phyloP scores from a whole-genome alignment of 2,329 filamentous ascomycete genomes.

The Penicillium sp. region DNA sequence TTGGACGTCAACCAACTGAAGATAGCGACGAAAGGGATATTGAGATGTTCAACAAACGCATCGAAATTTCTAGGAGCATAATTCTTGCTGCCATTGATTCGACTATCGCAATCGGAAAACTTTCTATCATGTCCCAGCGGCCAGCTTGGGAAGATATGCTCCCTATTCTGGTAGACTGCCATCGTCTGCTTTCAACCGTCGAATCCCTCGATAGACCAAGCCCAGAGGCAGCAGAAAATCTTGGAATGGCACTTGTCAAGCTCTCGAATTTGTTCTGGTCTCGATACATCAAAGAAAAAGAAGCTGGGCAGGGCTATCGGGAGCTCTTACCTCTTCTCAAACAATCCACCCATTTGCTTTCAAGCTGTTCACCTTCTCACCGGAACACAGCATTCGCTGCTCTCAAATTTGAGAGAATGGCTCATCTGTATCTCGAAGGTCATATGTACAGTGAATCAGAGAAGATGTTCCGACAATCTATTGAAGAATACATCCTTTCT shows the following conservation, averaged over 20 bases:
- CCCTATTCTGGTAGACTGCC: slow-evolving; percentile 38
- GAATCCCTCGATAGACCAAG: slow-evolving; percentile 15
- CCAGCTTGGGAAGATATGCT: slow-evolving; percentile 41
- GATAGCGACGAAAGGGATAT: slow-evolving; percentile 30
- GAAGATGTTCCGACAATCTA: slow-evolving; percentile 40
- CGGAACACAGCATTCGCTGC: slow-evolving; percentile 41
- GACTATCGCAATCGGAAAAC: slow-evolving; percentile 39
- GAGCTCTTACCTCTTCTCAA: slow-evolving; percentile 42
- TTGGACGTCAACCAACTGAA: slow-evolving; percentile 34
- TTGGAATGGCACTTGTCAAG: slow-evolving; percentile 36
- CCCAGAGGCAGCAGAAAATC: slow-evolving; percentile 21
- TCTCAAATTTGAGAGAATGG: slow-evolving; percentile 48
- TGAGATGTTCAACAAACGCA: slow-evolving; percentile 34
- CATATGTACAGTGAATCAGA: slow-evolving; percentile 37
- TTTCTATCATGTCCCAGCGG: slow-evolving; percentile 38
- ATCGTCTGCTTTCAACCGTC: slow-evolving; percentile 36
- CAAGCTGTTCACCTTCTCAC: slow-evolving; percentile 34
- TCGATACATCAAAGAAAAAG: slow-evolving; percentile 45
- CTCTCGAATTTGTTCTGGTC: slow-evolving; percentile 51
- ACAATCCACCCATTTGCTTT: slow-evolving; percentile 42
- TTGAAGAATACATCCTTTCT: slow-evolving; percentile 41
- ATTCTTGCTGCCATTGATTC: slow-evolving; percentile 44
- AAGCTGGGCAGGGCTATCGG: slow-evolving; percentile 32
- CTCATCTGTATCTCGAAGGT: slow-evolving; percentile 41
- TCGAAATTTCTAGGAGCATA: slow-evolving; percentile 37